phyloP scores from a whole-genome alignment of 352 stramenopile species.

The Globisporangium parvum region DNA sequence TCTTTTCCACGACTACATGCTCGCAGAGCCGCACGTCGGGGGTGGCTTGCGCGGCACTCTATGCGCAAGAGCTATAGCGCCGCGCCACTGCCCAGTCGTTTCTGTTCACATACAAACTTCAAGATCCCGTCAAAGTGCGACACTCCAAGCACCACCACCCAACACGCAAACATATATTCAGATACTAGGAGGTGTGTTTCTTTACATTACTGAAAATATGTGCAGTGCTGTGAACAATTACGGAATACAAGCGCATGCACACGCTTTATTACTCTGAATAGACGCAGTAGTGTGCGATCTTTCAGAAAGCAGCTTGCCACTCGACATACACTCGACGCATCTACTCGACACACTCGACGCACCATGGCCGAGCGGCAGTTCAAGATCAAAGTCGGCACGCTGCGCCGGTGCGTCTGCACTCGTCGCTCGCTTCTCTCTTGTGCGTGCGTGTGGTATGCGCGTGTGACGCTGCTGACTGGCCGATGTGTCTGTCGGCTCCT shows the following conservation, averaged over 20 bases:
- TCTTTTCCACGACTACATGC: constrained; percentile 32
- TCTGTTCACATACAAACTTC: neutral
- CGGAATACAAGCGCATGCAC: neutral
- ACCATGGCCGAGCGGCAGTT: constrained; percentile 62
- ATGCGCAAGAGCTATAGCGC: neutral
- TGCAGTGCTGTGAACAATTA: too few relatives aligned
- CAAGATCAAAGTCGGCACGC: constrained; percentile 80
- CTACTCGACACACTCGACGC: neutral
- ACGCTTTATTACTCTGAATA: neutral
- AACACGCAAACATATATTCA: too few relatives aligned
- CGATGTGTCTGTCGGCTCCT: neutral
- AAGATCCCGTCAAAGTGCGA: constrained; percentile 3
- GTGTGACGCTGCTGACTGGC: too few relatives aligned
- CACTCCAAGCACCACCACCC: neutral
- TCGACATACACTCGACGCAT: too few relatives aligned
- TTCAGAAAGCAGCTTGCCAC: too few relatives aligned
- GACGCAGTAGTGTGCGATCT: too few relatives aligned
- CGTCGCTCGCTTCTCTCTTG: neutral
- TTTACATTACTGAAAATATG: neutral
- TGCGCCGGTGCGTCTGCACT: constrained; percentile 36
- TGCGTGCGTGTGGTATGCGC: too few relatives aligned
- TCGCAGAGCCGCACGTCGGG: constrained; percentile 4
- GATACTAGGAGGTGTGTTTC: too few relatives aligned
- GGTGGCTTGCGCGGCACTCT: neutral
- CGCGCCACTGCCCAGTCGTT: constrained; percentile 7